Conservation (phyloP, 169 alveolate species). For the Theileria parva region DNA sequence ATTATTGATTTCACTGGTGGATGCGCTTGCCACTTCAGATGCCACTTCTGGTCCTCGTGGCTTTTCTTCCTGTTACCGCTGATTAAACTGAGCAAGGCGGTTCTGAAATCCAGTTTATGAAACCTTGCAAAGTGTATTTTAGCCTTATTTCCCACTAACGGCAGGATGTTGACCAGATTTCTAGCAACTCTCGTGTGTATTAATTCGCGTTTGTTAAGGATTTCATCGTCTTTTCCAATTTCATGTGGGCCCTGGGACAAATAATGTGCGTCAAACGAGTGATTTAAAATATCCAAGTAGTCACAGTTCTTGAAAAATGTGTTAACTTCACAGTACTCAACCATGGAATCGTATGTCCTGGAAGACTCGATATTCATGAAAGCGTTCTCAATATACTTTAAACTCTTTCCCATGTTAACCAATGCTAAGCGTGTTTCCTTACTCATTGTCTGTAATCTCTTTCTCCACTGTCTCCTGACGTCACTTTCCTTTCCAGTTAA, state of each 20-base stretch:
- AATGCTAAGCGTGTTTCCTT: conserved; percentile 75
- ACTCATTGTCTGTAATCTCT: conserved; percentile 63
- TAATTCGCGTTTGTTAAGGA: conserved; percentile 53
- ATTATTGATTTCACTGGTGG: conserved; percentile 44
- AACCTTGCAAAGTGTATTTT: conserved; percentile 74
- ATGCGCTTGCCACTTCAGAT: conserved; percentile 50
- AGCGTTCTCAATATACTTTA: conserved; percentile 51
- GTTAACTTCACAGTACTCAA: conserved; percentile 57
- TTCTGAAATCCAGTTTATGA: conserved; percentile 81
- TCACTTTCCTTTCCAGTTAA: conserved; percentile 51
- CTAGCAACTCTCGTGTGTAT: conserved; percentile 71
- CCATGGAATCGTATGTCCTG: conserved; percentile 60
- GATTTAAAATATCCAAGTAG: conserved; percentile 44
- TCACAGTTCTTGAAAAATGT: conserved; percentile 40
- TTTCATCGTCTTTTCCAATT: conserved; percentile 32
- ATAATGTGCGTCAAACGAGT: conserved; percentile 65
- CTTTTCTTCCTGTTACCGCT: background rate
- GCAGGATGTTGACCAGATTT: conserved; percentile 71
- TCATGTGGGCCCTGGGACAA: conserved; percentile 48
- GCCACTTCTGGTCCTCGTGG: background rate
- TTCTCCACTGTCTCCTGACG: conserved; percentile 61
- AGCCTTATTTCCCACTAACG: conserved; percentile 77
- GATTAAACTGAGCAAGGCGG: conserved; percentile 56
- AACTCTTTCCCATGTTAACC: conserved; percentile 72
- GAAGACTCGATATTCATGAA: conserved; percentile 38